phyloP scores from a whole-genome alignment of 495 filamentous ascomycete genomes.

The Penicillium verhagenii region DNA sequence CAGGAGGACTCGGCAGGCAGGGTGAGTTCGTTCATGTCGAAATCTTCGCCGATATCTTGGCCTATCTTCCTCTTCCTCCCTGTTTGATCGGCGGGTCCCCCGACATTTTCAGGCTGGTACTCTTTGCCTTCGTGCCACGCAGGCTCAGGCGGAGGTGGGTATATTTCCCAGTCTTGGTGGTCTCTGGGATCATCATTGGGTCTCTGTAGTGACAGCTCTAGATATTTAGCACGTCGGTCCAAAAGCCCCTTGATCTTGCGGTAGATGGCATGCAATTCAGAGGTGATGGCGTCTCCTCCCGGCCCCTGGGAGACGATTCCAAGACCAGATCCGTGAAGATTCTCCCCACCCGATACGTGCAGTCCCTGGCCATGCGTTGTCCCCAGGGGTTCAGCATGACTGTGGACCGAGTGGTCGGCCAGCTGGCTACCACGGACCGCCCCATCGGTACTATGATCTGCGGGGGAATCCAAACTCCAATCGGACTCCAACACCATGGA shows the following conservation, averaged over 20 bases:
- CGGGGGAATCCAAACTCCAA: constrained; percentile 9
- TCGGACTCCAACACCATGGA: constrained; percentile 17
- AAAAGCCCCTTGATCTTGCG: constrained; percentile 81
- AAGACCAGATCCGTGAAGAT: constrained; percentile 50
- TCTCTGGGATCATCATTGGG: constrained; percentile 83
- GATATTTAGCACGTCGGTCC: constrained; percentile 85
- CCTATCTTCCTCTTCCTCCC: constrained; percentile 77
- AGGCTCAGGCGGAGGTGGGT: constrained; percentile 86
- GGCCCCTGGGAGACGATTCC: constrained; percentile 51
- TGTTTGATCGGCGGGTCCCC: constrained; percentile 20
- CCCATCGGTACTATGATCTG: constrained; percentile 4
- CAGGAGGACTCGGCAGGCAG: constrained; percentile 63
- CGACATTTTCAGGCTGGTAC: constrained; percentile 23
- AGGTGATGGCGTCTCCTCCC: constrained; percentile 67
- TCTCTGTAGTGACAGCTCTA: constrained; percentile 79
- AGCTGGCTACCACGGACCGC: constrained; percentile 23
- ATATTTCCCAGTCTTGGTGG: constrained; percentile 78
- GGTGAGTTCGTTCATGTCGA: constrained; percentile 70
- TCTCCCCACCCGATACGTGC: constrained; percentile 41
- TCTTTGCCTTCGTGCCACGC: constrained; percentile 77
- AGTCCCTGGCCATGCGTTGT: constrained; percentile 50
- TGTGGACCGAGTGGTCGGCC: constrained; percentile 45
- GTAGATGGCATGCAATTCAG: constrained; percentile 82
- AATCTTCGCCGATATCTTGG: constrained; percentile 87
- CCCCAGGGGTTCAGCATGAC: constrained; percentile 42